Percentiles rank a stretch among this genome's conserved stretches.
Conservation (phyloP, 2,329 filamentous ascomycete genomes). For the Juglanconis oblonga region DNA sequence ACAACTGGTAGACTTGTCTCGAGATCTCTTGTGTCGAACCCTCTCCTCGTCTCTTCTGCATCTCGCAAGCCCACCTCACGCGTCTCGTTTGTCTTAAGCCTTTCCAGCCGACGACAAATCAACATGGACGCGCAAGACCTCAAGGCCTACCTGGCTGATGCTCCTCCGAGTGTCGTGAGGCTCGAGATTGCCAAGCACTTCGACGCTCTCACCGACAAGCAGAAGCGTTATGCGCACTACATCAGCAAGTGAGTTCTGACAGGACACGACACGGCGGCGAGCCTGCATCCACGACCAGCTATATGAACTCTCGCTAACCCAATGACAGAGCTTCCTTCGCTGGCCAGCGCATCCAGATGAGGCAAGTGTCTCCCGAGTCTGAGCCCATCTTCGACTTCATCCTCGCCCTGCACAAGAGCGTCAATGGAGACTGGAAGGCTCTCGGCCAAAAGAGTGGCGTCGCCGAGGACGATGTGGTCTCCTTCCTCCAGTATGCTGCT, state of each 20-base stretch:
- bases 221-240: slow-evolving; percentile 90
- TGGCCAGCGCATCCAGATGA: slow-evolving; percentile 73
- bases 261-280: not conserved
- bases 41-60: not conserved
- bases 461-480: slow-evolving; percentile 59
- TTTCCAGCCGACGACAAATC: slow-evolving; percentile 21
- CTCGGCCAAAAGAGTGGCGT: slow-evolving; percentile 64
- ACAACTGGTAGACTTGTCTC: slow-evolving; percentile 16
- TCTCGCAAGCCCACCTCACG: slow-evolving; percentile 1
- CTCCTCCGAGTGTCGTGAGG: slow-evolving; percentile 81
- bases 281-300: too few relatives aligned
- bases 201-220: slow-evolving; percentile 67
- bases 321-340: slow-evolving; percentile 66
- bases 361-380: slow-evolving; percentile 79
- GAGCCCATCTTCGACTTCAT: slow-evolving; percentile 81
- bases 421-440: slow-evolving; percentile 67
- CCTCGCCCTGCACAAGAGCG: slow-evolving; percentile 64
- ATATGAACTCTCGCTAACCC: slow-evolving; percentile 4
- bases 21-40: slow-evolving; percentile 1
- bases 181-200: slow-evolving; percentile 94
- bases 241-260: slow-evolving; percentile 73
- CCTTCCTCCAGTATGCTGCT: slow-evolving; percentile 73
- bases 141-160: slow-evolving; percentile 83
- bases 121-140: slow-evolving; percentile 60
- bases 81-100: not conserved